These are phyloP conservation scores for Takashimella koratensis DNA, from an alignment of 1,284 basidiomycete genomes.

Conservation along the genomic window DNA sequence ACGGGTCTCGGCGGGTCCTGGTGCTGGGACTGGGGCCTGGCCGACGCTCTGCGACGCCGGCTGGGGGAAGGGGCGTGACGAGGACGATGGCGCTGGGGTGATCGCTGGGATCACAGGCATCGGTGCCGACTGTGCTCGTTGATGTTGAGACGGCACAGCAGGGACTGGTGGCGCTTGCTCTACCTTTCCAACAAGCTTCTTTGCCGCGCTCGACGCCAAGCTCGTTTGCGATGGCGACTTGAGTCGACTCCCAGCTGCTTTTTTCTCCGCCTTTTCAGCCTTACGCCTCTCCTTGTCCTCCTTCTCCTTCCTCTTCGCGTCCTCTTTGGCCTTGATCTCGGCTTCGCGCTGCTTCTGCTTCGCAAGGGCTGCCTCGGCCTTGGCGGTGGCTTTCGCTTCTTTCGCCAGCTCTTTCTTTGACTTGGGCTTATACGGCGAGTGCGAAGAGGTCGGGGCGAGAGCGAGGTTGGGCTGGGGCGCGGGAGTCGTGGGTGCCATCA, in stretches of 20 bases:
- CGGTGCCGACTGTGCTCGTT: too few species aligned
- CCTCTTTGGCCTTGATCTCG: conserved; percentile 6
- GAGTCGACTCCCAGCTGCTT: neutral
- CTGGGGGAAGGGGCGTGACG: neutral
- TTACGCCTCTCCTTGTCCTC: conserved; percentile 21
- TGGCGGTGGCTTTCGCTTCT: conserved; percentile 53
- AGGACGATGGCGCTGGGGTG: neutral
- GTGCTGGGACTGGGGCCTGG: neutral
- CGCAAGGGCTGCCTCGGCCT: conserved; percentile 16
- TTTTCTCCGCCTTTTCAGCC: conserved; percentile 16
- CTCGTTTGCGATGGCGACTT: neutral
- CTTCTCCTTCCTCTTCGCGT: conserved; percentile 22
- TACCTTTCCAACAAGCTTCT: neutral
- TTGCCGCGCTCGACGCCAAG: neutral
- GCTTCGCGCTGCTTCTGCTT: conserved; percentile 10
- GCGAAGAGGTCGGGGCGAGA: conserved; percentile 1
- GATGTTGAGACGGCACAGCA: neutral
- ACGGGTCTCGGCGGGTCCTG: neutral
- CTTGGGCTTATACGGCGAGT: too few species aligned
- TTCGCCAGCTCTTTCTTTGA: conserved; percentile 72
- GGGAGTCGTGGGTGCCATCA: neutral
- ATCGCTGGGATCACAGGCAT: neutral
- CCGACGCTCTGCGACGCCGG: neutral
- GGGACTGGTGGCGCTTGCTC: neutral
- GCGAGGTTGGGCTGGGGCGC: neutral